Evolutionary conservation across 2,329 filamentous ascomycete genomes (phyloP), one percentile per base, ranked within the genome.

Genomic region (Fusarium globosum): DNA sequence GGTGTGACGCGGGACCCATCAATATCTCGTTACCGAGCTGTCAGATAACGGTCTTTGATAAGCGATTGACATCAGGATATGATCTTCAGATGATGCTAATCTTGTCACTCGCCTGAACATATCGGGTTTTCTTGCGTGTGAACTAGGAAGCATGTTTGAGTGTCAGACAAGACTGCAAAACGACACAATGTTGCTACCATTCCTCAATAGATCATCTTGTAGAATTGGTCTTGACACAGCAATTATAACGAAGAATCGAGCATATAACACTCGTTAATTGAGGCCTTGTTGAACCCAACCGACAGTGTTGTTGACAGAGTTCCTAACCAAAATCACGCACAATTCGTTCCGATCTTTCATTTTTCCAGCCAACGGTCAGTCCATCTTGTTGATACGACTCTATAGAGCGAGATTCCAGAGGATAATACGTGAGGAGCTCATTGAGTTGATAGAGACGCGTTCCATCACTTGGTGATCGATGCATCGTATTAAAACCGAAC

Each of bases 291-390:
- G 18, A 36, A 9, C 15, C 15, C 2, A 7, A 9, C 35, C 6
- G 1, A 36, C 15, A 0, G 20, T 28, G 26, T 41, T 15, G 7
- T 14, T 14, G 2, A 0, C 0, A 4, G 14, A 15, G 21, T 41
- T n/a, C 0, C 6, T 41, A 6, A 21, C 21, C 14, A 23, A 10
- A 30, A 30, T 30, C 28, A 23, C 15, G 16, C 2, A 12, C 7
- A 11, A 4, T 2, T 15, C 1, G 2, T 7, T 43, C 41, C 9
- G 7, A 2, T 23, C 4, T 12, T 6, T 23, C 16, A 13, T 23
- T 16, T 18, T 26, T 18, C 11, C 2, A 18, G 14, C 21, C 21
- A 41, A 15, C 21, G 7, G n/a, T 14, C 15, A 18, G 18, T 11
- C 15, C 8, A 12, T 43, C 42, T 23, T 23, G 15, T 23, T 18